phyloP scores from a whole-genome alignment of 2,329 filamentous ascomycete genomes.

The Penicillium sp. region DNA sequence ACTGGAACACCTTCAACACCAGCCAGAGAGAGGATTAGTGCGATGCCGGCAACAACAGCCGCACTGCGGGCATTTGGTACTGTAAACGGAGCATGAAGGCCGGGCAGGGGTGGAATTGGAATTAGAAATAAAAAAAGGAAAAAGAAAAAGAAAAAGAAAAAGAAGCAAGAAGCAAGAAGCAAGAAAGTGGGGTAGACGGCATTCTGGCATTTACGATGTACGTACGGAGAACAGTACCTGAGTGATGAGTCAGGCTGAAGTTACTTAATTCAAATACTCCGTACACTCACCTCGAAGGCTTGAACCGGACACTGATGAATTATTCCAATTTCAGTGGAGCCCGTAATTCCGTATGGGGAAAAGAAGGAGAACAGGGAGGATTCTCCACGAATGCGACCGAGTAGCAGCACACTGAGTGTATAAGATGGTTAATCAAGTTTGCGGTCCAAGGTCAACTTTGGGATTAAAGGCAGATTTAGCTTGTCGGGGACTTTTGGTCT shows the following conservation, averaged over 20 bases:
- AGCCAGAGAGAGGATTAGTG: conserved; percentile 1
- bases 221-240: conserved; percentile 15
- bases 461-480: no score
- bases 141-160: background rate
- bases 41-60: conserved; percentile 17
- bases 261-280: conserved; percentile 24
- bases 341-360: background rate
- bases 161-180: background rate
- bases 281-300: conserved; percentile 6
- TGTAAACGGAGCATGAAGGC: conserved; percentile 4
- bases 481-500: no score
- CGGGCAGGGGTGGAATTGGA: background rate
- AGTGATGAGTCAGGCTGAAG: conserved; percentile 28
- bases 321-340: background rate
- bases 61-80: conserved; percentile 2
- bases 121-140: background rate
- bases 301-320: conserved; percentile 10
- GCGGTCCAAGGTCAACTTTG: no score
- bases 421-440: no score
- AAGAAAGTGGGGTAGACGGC: conserved; percentile 15
- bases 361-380: background rate
- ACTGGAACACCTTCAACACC: background rate
- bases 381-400: no score
- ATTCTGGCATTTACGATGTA: conserved; percentile 15
- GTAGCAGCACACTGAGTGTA: no score